Conservation (phyloP, 2,329 filamentous ascomycete species). For the Fusarium annulatum region DNA sequence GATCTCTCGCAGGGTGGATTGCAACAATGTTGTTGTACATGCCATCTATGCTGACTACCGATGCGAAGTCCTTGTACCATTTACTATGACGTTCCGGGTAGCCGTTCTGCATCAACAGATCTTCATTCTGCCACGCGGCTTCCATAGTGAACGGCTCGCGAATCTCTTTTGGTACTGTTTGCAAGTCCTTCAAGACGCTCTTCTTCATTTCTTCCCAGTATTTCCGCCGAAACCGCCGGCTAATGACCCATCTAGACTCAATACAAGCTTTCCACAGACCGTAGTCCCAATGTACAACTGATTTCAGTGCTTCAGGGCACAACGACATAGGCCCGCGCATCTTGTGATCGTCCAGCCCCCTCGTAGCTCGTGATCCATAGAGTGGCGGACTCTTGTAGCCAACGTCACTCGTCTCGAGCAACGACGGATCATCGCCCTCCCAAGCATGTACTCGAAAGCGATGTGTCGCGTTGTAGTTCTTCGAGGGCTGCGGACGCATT, state of each 20-base stretch:
- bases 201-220: not conserved
- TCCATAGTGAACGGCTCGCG: not conserved
- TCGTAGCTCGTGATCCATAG: not conserved
- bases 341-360: accelerated
- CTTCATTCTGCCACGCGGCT: not conserved
- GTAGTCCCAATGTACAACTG: not conserved
- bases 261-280: not conserved
- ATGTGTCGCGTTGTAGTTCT: not conserved
- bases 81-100: not conserved
- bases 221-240: not conserved
- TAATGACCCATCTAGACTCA: not conserved
- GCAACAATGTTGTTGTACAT: not conserved
- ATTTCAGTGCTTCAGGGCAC: not conserved
- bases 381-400: not conserved
- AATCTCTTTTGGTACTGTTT: no score
- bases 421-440: accelerated
- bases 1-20: not conserved
- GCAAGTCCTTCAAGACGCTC: not conserved
- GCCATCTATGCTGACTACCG: not conserved
- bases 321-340: not conserved
- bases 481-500: not conserved
- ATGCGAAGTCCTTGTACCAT: not conserved
- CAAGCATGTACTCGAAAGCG: not conserved
- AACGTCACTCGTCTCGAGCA: not conserved
- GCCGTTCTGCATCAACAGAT: not conserved